phyloP scores from a whole-genome alignment of 2,329 filamentous ascomycete genomes.

The Bipolaris sorokiniana region DNA sequence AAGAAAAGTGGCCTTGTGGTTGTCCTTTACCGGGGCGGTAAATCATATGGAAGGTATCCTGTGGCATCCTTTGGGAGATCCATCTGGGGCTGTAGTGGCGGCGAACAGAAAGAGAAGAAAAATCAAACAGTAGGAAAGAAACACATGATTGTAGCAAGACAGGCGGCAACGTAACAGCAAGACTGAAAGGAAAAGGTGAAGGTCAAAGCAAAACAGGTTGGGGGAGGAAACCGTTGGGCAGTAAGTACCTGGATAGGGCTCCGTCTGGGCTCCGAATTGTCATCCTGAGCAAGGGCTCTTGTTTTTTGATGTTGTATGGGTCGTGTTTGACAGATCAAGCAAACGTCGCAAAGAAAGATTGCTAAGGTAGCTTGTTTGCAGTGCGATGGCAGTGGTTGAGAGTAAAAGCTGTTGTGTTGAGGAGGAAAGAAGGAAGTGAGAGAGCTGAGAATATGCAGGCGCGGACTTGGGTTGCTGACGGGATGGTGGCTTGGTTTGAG shows the following conservation, averaged over 20 bases:
- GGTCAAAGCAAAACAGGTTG: constrained; percentile 33
- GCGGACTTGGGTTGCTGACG: constrained; percentile 37
- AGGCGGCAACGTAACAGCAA: constrained; percentile 19
- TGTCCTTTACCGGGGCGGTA: constrained; percentile 26
- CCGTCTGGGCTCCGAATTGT: constrained; percentile 52
- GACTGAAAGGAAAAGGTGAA: constrained; percentile 26
- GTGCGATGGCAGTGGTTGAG: constrained; percentile 23
- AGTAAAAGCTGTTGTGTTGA: constrained; percentile 27
- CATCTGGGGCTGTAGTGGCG: constrained; percentile 44
- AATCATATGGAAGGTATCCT: constrained; percentile 26
- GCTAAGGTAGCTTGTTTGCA: constrained; percentile 19
- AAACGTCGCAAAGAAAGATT: constrained; percentile 24
- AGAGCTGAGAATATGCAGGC: constrained; percentile 35
- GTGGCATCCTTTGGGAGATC: constrained; percentile 29
- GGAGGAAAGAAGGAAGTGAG: constrained; percentile 37
- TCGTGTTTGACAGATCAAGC: constrained; percentile 15
- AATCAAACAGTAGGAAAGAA: constrained; percentile 27
- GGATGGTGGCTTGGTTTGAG: constrained; percentile 40
- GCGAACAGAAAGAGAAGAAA: constrained; percentile 28
- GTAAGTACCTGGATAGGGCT: constrained; percentile 53
- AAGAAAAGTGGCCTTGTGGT: constrained; percentile 29
- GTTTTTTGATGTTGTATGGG: constrained; percentile 23
- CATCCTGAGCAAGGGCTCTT: constrained; percentile 52
- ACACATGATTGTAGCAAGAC: constrained; percentile 38
- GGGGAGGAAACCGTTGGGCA: constrained; percentile 47